A percentile compares a stretch with the other conserved stretches of the same genome.
Evolutionary conservation across 2,329 filamentous ascomycete species (phyloP).

Genomic region (Cladosporium halotolerans): DNA sequence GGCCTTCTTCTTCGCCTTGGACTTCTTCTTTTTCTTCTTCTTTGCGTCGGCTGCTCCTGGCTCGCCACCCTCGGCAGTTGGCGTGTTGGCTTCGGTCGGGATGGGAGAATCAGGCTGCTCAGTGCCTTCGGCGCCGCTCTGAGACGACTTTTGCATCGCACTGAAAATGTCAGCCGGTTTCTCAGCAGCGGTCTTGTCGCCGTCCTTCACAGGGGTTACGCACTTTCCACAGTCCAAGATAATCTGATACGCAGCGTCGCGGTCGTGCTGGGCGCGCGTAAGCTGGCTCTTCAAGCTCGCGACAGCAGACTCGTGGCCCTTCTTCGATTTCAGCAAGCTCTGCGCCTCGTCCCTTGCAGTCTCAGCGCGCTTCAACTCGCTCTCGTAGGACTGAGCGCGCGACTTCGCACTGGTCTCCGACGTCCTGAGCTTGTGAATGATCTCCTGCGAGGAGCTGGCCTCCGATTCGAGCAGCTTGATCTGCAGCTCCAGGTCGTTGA

Average conservation of each 20-base stretch:
- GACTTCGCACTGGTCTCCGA: conserved; percentile 12
- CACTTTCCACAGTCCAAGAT: conserved; percentile 31
- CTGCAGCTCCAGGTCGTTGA: conserved; percentile 31
- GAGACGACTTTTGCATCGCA: conserved; percentile 16
- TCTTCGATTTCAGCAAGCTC: conserved; percentile 20
- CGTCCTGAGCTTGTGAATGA: conserved; percentile 17
- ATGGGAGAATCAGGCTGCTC: conserved; percentile 20
- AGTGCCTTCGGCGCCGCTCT: conserved; percentile 21
- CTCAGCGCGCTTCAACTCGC: conserved; percentile 25
- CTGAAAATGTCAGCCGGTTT: conserved; percentile 7
- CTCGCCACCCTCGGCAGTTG: conserved; percentile 20
- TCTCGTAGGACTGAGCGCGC: conserved; percentile 16
- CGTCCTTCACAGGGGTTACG: conserved; percentile 17
- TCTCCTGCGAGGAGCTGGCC: conserved; percentile 14
- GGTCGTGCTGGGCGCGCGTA: conserved; percentile 25
- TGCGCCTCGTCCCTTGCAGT: conserved; percentile 25
- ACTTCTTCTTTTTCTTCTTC: conserved; percentile 78
- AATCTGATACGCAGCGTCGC: conserved; percentile 30
- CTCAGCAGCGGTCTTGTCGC: not conserved
- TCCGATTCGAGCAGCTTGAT: conserved; percentile 27
- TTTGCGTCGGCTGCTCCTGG: conserved; percentile 45
- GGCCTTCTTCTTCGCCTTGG: conserved; percentile 70
- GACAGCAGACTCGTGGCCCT: conserved; percentile 23
- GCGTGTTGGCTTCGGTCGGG: conserved; percentile 21
- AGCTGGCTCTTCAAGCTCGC: conserved; percentile 26